phyloP scores from a whole-genome alignment of 768 basidiomycete genomes.

The Dioszegia crocea region DNA sequence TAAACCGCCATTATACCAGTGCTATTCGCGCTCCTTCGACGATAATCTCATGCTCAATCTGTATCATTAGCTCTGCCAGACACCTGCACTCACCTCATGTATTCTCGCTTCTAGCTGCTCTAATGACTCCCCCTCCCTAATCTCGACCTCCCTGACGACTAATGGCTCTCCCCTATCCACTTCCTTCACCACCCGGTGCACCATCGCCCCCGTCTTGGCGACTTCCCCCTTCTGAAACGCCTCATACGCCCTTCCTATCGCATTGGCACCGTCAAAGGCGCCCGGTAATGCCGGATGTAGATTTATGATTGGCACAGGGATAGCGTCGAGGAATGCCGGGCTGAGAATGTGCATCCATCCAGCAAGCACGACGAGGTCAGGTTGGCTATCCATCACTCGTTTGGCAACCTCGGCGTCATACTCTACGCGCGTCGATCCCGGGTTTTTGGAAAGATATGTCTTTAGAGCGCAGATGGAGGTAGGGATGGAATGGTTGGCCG shows the following conservation, averaged over 20 bases:
- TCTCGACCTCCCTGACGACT: constrained; percentile 71
- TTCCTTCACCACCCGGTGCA: constrained; percentile 86
- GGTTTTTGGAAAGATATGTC: constrained; percentile 70
- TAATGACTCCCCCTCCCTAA: constrained; percentile 65
- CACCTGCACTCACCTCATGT: constrained; percentile 55
- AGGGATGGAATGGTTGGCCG: constrained; percentile 61
- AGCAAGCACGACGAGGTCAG: constrained; percentile 88
- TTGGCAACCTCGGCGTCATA: constrained; percentile 79
- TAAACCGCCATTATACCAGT: constrained; percentile 52
- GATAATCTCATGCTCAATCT: constrained; percentile 80
- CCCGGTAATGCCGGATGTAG: constrained; percentile 94
- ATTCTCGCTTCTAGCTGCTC: constrained; percentile 71
- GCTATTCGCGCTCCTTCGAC: constrained; percentile 75
- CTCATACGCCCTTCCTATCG: constrained; percentile 81
- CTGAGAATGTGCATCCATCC: constrained; percentile 98
- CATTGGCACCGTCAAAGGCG: constrained; percentile 91
- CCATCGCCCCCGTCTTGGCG: constrained; percentile 76
- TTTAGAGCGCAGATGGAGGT: constrained; percentile 72
- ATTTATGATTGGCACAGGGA: constrained; percentile 84
- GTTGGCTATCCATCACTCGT: constrained; percentile 60
- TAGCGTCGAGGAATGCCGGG: constrained; percentile 68
- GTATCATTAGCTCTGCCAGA: not conserved
- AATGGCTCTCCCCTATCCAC: constrained; percentile 90
- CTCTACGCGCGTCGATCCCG: constrained; percentile 69
- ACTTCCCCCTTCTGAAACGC: constrained; percentile 82